Evolutionary conservation across 2,329 filamentous ascomycete genomes (phyloP), one percentile per base, ranked within the genome.

Genomic region (Peltaster fructicola): DNA sequence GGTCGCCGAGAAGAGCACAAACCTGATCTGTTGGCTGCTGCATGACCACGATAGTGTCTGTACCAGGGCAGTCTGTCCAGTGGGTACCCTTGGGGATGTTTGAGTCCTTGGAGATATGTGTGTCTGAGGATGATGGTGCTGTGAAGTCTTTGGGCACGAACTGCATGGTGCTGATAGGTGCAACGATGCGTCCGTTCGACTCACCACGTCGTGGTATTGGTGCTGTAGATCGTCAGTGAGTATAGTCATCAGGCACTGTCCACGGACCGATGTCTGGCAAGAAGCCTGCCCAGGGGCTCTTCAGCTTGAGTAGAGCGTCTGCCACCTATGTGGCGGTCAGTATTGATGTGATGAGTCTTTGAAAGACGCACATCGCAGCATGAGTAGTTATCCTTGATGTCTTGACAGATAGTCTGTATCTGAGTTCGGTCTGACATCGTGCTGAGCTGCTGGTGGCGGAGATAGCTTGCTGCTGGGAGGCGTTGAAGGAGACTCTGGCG

Each of bases 1-100:
- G 78, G 10, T 76, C 76, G n/a, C 77, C 77, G 5, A 78, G 61
- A 6, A 78, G 62, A 5, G 76, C 76, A 48, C 76, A 79, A 25
- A 59, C 61, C 44, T 80, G 73, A 1, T 57, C 60, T 1, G 54
- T 40, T 0, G 74, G 72, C 39, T 81, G 74, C 32, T 67, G 64
- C 30, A 81, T 60, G 4, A 82, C 53, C 4, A 72, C 65, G 26
- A 81, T 59, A 2, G 68, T 73, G 6, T 59, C 63, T 0, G 61
- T 52, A 14, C 64, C 50, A 2, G 67, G 63, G 20, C 67, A 51
- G 47, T 84, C 77, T 17, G 71, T 72, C 62, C 72, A 82, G 38
- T 80, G 76, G 5, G 58, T 63, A 6, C 58, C 63, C 3, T 54
- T 38, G 1, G 68, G 65, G 22, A 77, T 63, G 27, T 70, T 53